Conservation (phyloP, 2,329 filamentous ascomycete genomes). For the Decorospora gaudefroyi region DNA sequence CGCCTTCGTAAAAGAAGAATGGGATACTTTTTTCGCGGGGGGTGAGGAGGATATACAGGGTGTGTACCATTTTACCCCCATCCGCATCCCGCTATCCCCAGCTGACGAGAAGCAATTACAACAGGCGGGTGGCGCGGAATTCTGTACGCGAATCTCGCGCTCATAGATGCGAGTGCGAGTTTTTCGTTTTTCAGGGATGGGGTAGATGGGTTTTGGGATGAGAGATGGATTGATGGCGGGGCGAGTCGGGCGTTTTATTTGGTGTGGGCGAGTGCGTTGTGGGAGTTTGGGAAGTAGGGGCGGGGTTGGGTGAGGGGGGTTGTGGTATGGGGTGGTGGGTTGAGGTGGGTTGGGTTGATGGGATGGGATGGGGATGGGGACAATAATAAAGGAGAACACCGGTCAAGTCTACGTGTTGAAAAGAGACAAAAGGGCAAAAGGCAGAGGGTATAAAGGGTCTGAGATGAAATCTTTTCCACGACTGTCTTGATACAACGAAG, state of each 20-base stretch:
- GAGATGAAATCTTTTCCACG: too few species aligned
- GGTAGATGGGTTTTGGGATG: conserved; percentile 62
- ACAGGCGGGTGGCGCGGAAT: conserved; percentile 83
- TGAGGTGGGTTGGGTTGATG: not conserved
- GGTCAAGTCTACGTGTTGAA: too few species aligned
- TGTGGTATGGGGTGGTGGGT: conserved; percentile 5
- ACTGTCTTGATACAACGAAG: too few species aligned
- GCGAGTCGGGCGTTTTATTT: conserved; percentile 54
- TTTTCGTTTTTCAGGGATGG: conserved; percentile 74
- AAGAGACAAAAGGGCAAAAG: too few species aligned
- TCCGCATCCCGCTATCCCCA: too few species aligned
- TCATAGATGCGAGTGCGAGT: conserved; percentile 70
- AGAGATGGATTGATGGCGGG: conserved; percentile 76
- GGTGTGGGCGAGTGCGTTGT: conserved; percentile 38
- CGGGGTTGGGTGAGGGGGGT: not conserved
- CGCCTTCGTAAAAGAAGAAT: conserved; percentile 72
- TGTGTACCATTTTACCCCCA: too few species aligned
- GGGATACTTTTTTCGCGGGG: conserved; percentile 70
- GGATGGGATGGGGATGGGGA: not conserved
- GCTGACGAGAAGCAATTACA: conserved; percentile 59
- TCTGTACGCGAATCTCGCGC: conserved; percentile 78
- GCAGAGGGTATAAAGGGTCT: too few species aligned
- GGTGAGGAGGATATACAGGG: conserved; percentile 57
- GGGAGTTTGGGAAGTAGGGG: conserved; percentile 18
- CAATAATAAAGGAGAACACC: too few species aligned